phyloP scores from a whole-genome alignment of 305 asterid genomes.

The Plantago coronopus region DNA sequence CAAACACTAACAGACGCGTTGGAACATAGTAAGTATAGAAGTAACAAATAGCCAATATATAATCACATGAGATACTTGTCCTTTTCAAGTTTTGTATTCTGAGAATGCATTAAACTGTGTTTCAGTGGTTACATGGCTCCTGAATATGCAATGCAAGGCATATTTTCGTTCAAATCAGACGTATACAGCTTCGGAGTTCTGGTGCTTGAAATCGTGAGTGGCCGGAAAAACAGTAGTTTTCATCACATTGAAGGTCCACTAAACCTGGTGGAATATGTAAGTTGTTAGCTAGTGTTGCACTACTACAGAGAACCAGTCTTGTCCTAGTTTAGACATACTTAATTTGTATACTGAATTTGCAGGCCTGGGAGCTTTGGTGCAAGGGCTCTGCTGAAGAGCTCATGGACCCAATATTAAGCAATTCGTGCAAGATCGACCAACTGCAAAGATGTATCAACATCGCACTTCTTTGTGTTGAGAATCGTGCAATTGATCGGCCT shows the following conservation, averaged over 20 bases:
- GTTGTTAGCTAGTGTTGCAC: slow-evolving; percentile 18
- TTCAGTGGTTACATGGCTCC: slow-evolving; percentile 73
- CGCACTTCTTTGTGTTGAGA: slow-evolving; percentile 55
- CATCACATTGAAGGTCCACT: slow-evolving; percentile 38
- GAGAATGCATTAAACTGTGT: not conserved
- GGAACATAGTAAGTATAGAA: slow-evolving; percentile 75
- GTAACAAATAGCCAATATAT: slow-evolving; percentile 7
- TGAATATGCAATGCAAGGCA: slow-evolving; percentile 62
- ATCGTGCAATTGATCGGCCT: slow-evolving; percentile 51
- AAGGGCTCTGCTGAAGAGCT: slow-evolving; percentile 24
- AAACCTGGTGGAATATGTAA: slow-evolving; percentile 50
- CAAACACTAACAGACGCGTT: slow-evolving; percentile 46
- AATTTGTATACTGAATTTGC: slow-evolving; percentile 25
- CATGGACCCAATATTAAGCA: slow-evolving; percentile 42
- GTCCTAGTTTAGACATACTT: not conserved
- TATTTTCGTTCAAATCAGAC: slow-evolving; percentile 57
- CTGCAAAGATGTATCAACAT: slow-evolving; percentile 41
- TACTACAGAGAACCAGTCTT: not conserved
- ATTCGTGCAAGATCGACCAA: slow-evolving; percentile 25
- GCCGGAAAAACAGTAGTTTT: slow-evolving; percentile 46
- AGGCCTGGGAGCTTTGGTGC: slow-evolving; percentile 25
- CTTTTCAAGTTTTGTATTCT: not conserved
- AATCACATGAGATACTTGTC: not conserved
- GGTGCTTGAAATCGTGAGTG: slow-evolving; percentile 51
- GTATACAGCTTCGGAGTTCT: slow-evolving; percentile 58